Percentiles rank a stretch among this genome's conserved stretches.
phyloP scores from a whole-genome alignment of 352 stramenopile species.

The Pythium graminicola region DNA sequence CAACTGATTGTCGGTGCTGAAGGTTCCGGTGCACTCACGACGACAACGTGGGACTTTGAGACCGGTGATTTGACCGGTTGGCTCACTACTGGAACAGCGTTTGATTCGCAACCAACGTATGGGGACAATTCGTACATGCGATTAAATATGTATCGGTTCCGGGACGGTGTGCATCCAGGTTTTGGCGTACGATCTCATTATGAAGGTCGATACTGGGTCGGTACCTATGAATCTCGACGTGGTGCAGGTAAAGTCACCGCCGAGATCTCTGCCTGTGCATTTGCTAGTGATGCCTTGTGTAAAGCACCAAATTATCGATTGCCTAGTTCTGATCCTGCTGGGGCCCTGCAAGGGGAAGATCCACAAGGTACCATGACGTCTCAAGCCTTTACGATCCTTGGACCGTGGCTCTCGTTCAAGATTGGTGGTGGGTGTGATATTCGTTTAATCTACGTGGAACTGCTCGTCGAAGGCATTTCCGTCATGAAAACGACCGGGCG shows the following conservation, averaged over 20 bases:
- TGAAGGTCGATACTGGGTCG: slow-evolving; percentile 92
- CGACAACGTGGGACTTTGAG: slow-evolving; percentile 97
- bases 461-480: slow-evolving; percentile 90
- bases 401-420: slow-evolving; percentile 89
- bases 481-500: slow-evolving; percentile 82
- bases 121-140: slow-evolving; percentile 91
- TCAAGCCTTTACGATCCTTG: slow-evolving; percentile 90
- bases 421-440: slow-evolving; percentile 94
- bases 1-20: slow-evolving; percentile 70
- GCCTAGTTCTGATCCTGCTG: slow-evolving; percentile 55
- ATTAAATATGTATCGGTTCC: slow-evolving; percentile 60
- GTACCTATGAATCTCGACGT: slow-evolving; percentile 89
- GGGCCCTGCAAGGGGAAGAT: slow-evolving; percentile 84
- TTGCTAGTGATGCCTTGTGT: slow-evolving; percentile 63
- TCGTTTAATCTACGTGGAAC: slow-evolving; percentile 87
- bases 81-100: slow-evolving; percentile 89
- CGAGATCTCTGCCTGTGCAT: slow-evolving; percentile 44
- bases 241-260: slow-evolving; percentile 57
- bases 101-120: slow-evolving; percentile 92
- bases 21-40: slow-evolving; percentile 58
- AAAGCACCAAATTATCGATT: slow-evolving; percentile 67
- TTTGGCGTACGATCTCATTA: slow-evolving; percentile 44
- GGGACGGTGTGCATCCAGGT: slow-evolving; percentile 24
- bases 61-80: slow-evolving; percentile 93
- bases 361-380: slow-evolving; percentile 91